Base-by-base conservation (phyloP, 2,329 filamentous ascomycete species). In the Botrytis hyacinthi region DNA sequence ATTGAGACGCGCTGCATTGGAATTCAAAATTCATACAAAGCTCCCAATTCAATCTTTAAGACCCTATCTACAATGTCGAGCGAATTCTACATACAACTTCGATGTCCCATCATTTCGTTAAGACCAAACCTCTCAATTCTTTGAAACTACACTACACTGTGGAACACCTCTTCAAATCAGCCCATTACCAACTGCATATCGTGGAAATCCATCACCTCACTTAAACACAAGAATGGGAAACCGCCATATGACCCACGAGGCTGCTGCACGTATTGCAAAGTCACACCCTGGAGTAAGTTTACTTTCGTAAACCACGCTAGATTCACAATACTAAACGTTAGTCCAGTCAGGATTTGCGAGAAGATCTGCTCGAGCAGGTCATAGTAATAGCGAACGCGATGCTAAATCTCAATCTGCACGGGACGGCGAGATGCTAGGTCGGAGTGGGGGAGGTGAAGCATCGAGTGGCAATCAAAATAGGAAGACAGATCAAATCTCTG, bases 271-370 rank as follows among this genome's bases (percentile, higher is more conserved):
- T 54, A 51, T 71, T 40, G 69, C 59, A n/a, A 71, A 44, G 54
- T n/a, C 40, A 65, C 42, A 71, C 9, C 69, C 69, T 37, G 59
- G 44, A 8, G 69, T 51, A 65, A 63, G 69, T 63, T 65, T 63
- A 26, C 20, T 51, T 29, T 32, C 44, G 22, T 71, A 12, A 20
- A 42, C 35, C 16, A 29, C 40, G 32, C 42, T 46, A 51, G 48
- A 62, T 46, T 9, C 42, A 29, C n/a, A 42, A 62, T 29, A 60
- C 42, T 70, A 46, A 70, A 18, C 20, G 18, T 18, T 46, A 3
- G 22, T 44, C 22, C n/a, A 71, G 69, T 71, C 69, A 40, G 69
- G n/a, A 22, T 63, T 71, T n/a, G 69, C 69, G 32, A 71, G 44
- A 40, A 65, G 69, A 54, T 63, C 59, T n/a, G 59, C 44, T 51